Evolutionary conservation across 371 early-diverging fungal species (phyloP).

Genomic region (Phascolomyces articulosus): DNA sequence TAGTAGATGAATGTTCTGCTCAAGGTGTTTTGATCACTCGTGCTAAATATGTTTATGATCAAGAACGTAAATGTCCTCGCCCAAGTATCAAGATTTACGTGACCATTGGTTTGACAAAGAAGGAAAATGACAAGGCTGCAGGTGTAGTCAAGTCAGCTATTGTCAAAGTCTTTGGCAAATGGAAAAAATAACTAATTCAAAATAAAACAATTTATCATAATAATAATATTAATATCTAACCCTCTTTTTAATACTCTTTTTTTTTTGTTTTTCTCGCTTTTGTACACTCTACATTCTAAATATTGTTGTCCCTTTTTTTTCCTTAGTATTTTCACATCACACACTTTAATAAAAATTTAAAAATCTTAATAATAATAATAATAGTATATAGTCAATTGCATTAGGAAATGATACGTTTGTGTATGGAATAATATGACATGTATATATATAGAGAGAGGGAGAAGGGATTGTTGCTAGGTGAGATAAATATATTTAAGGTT

Average conservation of each 20-base stretch:
- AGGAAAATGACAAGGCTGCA: conserved; percentile 88
- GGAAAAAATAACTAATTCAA: conserved; percentile 52
- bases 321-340: too few species aligned
- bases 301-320: too few species aligned
- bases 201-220: too few species aligned
- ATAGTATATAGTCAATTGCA: too few species aligned
- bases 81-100: conserved; percentile 87
- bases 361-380: too few species aligned
- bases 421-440: too few species aligned
- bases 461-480: too few species aligned
- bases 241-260: neutral
- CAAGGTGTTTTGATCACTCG: conserved; percentile 83
- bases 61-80: conserved; percentile 75
- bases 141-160: conserved; percentile 61
- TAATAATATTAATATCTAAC: neutral
- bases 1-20: conserved; percentile 78
- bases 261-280: conserved; percentile 7
- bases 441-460: too few species aligned
- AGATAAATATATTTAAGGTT: too few species aligned
- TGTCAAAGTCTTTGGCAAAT: conserved; percentile 54
- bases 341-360: too few species aligned
- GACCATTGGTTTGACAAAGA: conserved; percentile 73
- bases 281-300: too few species aligned
- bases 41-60: conserved; percentile 86
- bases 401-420: too few species aligned